Evolutionary conservation across 2,329 filamentous ascomycete genomes (phyloP).

Genomic region (Rutstroemia sp.): DNA sequence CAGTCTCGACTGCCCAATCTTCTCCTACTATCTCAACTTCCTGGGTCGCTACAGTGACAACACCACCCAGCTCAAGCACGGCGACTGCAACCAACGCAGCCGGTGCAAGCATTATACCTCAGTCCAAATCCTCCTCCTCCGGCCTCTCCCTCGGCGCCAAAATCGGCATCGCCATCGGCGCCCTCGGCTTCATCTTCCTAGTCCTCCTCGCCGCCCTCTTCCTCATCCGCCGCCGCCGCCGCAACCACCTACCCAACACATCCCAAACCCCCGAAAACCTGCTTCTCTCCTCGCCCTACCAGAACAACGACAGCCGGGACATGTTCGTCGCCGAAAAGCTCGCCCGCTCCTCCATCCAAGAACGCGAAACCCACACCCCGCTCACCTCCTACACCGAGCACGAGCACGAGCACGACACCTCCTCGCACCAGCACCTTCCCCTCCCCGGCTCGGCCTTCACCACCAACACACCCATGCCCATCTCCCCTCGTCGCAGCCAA

Average conservation of each 20-base stretch:
- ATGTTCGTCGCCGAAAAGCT: background rate
- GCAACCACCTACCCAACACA: background rate
- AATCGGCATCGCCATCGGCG: slow-evolving; percentile 5
- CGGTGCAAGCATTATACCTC: background rate
- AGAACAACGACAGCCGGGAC: background rate
- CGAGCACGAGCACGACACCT: background rate
- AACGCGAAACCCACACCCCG: slow-evolving; percentile 1
- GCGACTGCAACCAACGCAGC: background rate
- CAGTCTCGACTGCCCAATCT: background rate
- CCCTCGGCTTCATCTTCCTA: background rate
- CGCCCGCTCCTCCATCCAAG: background rate
- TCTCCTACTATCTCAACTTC: background rate
- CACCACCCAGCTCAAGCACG: background rate
- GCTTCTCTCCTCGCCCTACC: background rate
- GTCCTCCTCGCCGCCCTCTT: slow-evolving; percentile 1
- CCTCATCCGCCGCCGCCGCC: background rate
- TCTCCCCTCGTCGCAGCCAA: background rate
- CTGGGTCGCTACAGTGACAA: background rate
- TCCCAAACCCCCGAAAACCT: slow-evolving; percentile 5
- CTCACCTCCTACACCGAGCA: background rate
- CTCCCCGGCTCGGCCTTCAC: slow-evolving; percentile 3
- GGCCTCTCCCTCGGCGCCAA: slow-evolving; percentile 5
- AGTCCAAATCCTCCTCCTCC: background rate
- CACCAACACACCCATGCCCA: background rate
- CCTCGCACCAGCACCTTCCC: background rate